Evolutionary conservation across 441 rosid species (phyloP), one percentile per base, ranked within the genome.

Genomic region (Viola pubescens): DNA sequence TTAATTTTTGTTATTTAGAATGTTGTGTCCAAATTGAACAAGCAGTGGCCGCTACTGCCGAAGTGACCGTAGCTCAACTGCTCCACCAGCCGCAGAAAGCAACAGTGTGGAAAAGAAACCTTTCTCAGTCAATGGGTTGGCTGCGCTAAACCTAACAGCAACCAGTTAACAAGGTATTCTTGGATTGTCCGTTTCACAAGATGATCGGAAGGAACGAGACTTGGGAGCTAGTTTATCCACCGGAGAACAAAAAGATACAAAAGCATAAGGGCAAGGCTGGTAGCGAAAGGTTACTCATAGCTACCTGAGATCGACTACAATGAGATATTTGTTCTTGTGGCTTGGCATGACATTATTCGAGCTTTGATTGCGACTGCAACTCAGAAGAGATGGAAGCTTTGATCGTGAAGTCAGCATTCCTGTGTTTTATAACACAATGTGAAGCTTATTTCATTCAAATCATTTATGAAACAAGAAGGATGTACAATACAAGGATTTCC

Each of bases 161-260:
- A 26, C 34, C 34, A 16, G 19, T 16, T 16, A 16, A 16, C 19
- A 16, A 16, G 19, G 19, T 16, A 16, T 26, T 26, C 34, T 26
- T 26, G 34, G 34, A 26, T 26, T 26, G 34, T 26, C 34, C 34
- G 3, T 1, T 26, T 26, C 34, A 26, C 81, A 73, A 1, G 87
- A 78, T 10, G 90, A 82, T 56, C 85, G 76, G 4, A 70, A 82
- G 64, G 82, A 84, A 52, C 13, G 61, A 67, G 71, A 71, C 51
- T 43, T 58, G 57, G 72, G 54, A 48, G 8, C 5, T 50, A 6
- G 37, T 50, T 13, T 0, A 12, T 4, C 12, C 9, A 50, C 54
- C 10, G 5, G 9, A 13, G 16, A 19, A 19, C 8, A 9, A 4
- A 37, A 4, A 14, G 4, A 50, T 44, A 1, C 0, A 14, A 0